Conservation (phyloP, 2,329 filamentous ascomycete species). For the Ophiostoma himal-ulmi region DNA sequence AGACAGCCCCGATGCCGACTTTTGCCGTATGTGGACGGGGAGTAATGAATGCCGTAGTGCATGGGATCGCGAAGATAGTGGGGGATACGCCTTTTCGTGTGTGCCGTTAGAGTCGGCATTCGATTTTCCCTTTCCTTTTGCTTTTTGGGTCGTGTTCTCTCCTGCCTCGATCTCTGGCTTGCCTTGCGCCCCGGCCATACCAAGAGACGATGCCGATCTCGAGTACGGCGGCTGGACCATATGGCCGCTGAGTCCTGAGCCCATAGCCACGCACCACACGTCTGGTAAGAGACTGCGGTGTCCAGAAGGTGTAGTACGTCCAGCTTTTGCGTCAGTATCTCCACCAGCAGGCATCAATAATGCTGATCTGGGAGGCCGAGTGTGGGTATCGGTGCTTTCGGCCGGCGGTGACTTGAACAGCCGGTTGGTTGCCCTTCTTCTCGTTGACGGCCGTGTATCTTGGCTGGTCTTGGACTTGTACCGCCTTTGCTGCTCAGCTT, state of each 20-base stretch:
- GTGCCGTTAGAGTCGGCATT: background rate
- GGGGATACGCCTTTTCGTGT: constrained; percentile 28
- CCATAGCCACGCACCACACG: constrained; percentile 15
- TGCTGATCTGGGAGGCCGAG: background rate
- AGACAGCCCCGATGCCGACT: constrained; percentile 19
- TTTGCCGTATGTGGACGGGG: constrained; percentile 25
- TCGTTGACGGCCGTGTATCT: background rate
- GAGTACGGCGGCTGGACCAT: background rate
- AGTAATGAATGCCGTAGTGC: constrained; percentile 28
- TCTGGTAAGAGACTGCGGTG: constrained; percentile 15
- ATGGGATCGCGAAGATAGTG: constrained; percentile 32
- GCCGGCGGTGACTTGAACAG: constrained; percentile 37
- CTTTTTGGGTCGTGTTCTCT: background rate
- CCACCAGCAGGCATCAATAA: background rate
- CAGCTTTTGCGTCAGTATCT: background rate
- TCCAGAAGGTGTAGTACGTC: background rate
- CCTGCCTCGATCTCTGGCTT: background rate
- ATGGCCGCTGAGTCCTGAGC: constrained; percentile 6
- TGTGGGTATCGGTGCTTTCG: constrained; percentile 25
- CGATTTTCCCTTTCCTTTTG: background rate
- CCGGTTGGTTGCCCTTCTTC: constrained; percentile 32
- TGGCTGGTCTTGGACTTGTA: constrained; percentile 30
- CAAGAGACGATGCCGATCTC: background rate
- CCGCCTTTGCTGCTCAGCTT: constrained; percentile 38
- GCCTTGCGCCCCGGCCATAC: background rate